Base-by-base conservation (phyloP, 2,329 filamentous ascomycete species). In the Dothidotthia symphoricarpi region DNA sequence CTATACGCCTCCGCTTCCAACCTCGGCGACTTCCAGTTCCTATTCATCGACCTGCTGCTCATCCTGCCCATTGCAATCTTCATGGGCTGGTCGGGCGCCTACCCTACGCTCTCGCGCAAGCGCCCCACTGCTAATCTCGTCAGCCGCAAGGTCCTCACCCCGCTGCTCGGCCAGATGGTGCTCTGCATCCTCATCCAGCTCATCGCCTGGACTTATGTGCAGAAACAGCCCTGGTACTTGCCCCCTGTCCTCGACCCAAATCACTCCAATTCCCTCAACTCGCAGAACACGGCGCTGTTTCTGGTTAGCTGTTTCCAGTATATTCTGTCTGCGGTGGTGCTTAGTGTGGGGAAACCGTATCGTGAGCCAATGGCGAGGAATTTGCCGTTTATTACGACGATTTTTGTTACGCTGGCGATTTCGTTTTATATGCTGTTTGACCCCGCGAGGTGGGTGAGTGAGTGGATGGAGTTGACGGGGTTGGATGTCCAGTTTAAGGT, bases 21-120 rank as follows among this genome's bases (percentile, higher is more conserved):
- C 62, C 74, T 98, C 5, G 94, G 93, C 33, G 93, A 98, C 66
- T 97, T 98, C 62, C 93, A 97, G 75, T 98, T 96, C 64, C 76
- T 98, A 3, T 97, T 91, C 68, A 97, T 98, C 59, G 93, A 98
- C 57, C 75, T 98, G 11, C 74, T 85, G 3, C 80, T 98, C 39
- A 98, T 98, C 59, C 74, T 98, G 3, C 93, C 93, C 4, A 95
- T 98, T 55, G 93, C 93, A 16, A 88, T 98, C 42, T 97, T 97
- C 66, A 98, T 98, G 93, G 90, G 93, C 52, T 97, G 94, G 93
- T 88, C 87, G 16, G 89, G 86, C 5, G 86, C 94, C 1, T 88
- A 85, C 59, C 82, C 82, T 2, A 74, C 77, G 25, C 78, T 98
- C 11, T 86, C 82, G 53, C 81, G 78, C 41, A 98, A 97, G 67